A percentile compares a stretch with the other conserved stretches of the same genome.
Evolutionary conservation across 2,329 filamentous ascomycete species (phyloP).

Genomic region (Paramyrothecium roridum): DNA sequence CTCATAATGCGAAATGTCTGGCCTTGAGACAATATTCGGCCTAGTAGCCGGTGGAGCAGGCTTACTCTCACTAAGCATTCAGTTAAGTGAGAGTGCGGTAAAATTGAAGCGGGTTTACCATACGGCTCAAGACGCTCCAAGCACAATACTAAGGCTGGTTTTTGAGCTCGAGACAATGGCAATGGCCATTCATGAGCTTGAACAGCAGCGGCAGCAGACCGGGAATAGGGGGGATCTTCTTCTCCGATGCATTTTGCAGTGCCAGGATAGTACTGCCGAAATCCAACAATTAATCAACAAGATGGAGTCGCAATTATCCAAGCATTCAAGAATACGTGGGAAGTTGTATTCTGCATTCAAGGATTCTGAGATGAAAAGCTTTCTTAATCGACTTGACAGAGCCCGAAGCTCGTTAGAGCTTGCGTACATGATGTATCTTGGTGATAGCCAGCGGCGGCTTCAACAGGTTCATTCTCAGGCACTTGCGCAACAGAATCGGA

Average conservation of each 20-base stretch:
- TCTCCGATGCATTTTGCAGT: background rate
- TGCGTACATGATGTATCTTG: background rate
- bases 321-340: background rate
- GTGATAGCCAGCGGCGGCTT: background rate
- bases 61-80: background rate
- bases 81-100: background rate
- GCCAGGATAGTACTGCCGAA: background rate
- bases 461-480: background rate
- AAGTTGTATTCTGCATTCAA: background rate
- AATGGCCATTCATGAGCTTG: background rate
- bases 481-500: background rate
- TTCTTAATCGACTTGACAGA: background rate
- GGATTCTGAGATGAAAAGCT: background rate
- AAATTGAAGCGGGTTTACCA: background rate
- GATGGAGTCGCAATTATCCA: background rate
- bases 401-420: background rate
- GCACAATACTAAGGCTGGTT: background rate
- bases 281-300: background rate
- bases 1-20: background rate
- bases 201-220: background rate
- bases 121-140: background rate
- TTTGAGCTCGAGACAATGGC: background rate
- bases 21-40: background rate
- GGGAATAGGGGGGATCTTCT: background rate
- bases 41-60: background rate